These are phyloP conservation scores for Arthroderma sp. DNA, from an alignment of 2,329 filamentous ascomycete species.

Conservation along the genomic window DNA sequence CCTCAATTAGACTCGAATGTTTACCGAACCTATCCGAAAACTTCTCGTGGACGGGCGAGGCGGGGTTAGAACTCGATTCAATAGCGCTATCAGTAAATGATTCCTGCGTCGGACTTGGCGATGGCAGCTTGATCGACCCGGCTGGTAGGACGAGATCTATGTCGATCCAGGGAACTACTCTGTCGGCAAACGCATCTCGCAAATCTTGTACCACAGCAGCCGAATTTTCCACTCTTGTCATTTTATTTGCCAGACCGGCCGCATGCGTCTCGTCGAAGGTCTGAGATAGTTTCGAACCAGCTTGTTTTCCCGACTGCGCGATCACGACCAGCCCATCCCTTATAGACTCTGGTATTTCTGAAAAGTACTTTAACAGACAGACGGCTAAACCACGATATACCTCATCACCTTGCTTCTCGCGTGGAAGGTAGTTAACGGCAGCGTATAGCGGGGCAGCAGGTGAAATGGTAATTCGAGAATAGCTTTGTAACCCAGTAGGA, in stretches of 20 bases:
- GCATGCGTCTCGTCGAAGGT: constrained; percentile 89
- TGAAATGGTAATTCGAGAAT: constrained; percentile 80
- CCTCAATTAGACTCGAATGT: constrained; percentile 62
- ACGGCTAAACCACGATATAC: constrained; percentile 83
- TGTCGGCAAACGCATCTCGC: constrained; percentile 62
- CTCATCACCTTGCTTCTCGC: constrained; percentile 92
- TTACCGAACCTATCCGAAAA: constrained; percentile 56
- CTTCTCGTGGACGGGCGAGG: constrained; percentile 31
- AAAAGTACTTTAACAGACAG: constrained; percentile 86
- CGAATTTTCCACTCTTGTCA: constrained; percentile 69
- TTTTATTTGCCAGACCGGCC: constrained; percentile 72
- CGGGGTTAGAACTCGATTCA: constrained; percentile 55
- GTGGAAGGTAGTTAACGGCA: constrained; percentile 77
- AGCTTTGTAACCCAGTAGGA: constrained; percentile 77
- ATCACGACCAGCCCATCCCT: constrained; percentile 54
- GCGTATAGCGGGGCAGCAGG: constrained; percentile 84
- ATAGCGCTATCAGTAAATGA: constrained; percentile 48
- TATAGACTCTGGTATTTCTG: constrained; percentile 64
- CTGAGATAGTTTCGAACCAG: constrained; percentile 50
- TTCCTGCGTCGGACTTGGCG: constrained; percentile 43
- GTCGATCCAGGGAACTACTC: constrained; percentile 73
- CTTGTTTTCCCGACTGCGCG: constrained; percentile 39
- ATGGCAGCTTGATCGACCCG: constrained; percentile 46
- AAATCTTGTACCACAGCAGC: constrained; percentile 60
- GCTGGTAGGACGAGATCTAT: constrained; percentile 74